Conservation (phyloP, 2,329 filamentous ascomycete genomes). For the Huntiella decipiens region DNA sequence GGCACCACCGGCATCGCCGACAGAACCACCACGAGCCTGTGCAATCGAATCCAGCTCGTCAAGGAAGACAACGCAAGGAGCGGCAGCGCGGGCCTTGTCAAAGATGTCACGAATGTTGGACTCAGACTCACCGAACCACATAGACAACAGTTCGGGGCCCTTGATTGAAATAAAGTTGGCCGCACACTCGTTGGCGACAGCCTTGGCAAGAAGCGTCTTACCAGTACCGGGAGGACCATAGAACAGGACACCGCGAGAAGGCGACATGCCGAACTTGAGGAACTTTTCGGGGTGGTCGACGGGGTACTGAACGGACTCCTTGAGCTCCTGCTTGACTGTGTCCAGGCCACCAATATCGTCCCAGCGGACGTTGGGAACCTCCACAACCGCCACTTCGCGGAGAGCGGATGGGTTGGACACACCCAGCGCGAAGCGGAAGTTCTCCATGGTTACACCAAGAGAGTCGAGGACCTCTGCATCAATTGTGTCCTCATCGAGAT, state of each 20-base stretch:
- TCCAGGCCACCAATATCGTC: conserved; percentile 98
- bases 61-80: conserved; percentile 95
- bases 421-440: conserved; percentile 96
- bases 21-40: conserved; percentile 94
- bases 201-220: conserved; percentile 99
- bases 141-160: conserved; percentile 91
- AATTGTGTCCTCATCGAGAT: conserved; percentile 96
- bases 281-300: conserved; percentile 99
- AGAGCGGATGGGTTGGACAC: conserved; percentile 97
- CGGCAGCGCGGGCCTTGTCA: conserved; percentile 95
- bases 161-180: conserved; percentile 99
- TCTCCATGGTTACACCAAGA: conserved; percentile 97
- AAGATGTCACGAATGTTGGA: conserved; percentile 99
- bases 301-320: conserved; percentile 96
- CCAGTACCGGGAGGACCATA: conserved; percentile 98
- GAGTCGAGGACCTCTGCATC: conserved; percentile 97
- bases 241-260: conserved; percentile 94
- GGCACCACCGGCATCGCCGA: conserved; percentile 90
- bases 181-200: conserved; percentile 95
- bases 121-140: conserved; percentile 99
- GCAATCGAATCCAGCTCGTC: conserved; percentile 98
- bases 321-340: conserved; percentile 96
- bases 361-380: conserved; percentile 98
- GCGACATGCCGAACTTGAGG: conserved; percentile 98
- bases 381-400: conserved; percentile 95